Base-by-base conservation (phyloP, 176 grass and related monocot genomes). In the Sorghum bicolor region DNA sequence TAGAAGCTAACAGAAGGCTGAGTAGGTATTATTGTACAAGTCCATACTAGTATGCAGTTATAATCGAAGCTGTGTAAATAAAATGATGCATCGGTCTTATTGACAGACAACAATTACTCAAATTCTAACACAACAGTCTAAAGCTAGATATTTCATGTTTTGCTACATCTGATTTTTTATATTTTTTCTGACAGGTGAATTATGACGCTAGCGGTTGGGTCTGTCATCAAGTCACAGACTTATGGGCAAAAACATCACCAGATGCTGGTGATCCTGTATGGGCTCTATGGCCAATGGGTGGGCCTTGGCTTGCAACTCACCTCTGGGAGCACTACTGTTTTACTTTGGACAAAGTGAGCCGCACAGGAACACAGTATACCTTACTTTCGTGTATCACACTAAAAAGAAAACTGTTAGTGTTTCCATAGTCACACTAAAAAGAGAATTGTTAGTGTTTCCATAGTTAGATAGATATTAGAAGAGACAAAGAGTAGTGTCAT, bases 201-300 rank as follows among this genome's bases (percentile, higher is more conserved):
- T 97, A 97, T 63, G 76, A 91, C 71, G 81, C 70, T 53, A 88
- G 75, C 57, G 95, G 95, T 39, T 97, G 95, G 95, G 95, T 97
- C 22, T 79, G 86, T 84, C 95, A 97, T 90, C 95, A 97, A 75
- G 92, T 97, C 65, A 89, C 95, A 53, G 95, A 97, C 72, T 26
- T 97, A 57, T 97, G 95, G 95, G 95, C 92, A 39, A 97, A 97
- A 91, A 91, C 95, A 73, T 97, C 95, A 13, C 86, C 95, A 19
- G 90, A 92, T 72, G 81, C 38, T 38, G 95, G 95, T 73, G 84
- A 94, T 53, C 92, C 95, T 84, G 34, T 82, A 13, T 93, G 92
- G 95, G 92, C 90, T 67, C 31, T 94, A 55, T 97, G 95, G 95
- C 95, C 95, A 33, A 94, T 97, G 92, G 95, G 95, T 84, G 95